Evolutionary conservation across 139 green algal genomes (phyloP), one percentile per base, ranked within the genome.

Genomic region (Prasinococcaceae sp.): DNA sequence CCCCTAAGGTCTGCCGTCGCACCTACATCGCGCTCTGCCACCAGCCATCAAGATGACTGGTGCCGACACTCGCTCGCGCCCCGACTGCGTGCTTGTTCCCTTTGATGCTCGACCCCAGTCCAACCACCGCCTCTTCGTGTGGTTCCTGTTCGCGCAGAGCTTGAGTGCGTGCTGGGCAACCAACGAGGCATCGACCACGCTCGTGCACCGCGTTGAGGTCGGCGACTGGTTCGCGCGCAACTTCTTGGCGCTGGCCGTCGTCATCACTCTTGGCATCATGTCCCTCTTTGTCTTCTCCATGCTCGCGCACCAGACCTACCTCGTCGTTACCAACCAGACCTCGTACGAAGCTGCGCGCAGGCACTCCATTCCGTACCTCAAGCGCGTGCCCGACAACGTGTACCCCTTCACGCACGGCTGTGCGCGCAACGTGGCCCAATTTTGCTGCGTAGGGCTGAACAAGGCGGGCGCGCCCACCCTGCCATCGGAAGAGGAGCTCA

Each of bases 61-160:
- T 57, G 45, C 39, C 25, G 8, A 36, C 22, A 24, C 35, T 57
- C 33, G 29, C 39, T 57, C 17, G 35, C 33, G 32, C 20, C 49
- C 35, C 30, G 20, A 47, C 27, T 20, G 27, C 27, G 25, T 14
- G 17, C 45, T 16, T 53, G 33, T 41, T 41, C 33, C 33, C 14
- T 41, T 41, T 12, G 12, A 41, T 41, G 12, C 33, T 41, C 14
- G n/a, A n/a, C n/a, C n/a, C n/a, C n/a, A n/a, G n/a, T n/a, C n/a
- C n/a, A 41, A 14, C 61, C 61, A 78, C 44, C 58, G 58, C 33
- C 17, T 58, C n/a, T 74, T 74, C 30, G 17, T 46, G 40, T 47
- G n/a, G 40, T 23, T 14, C 10, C 40, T 47, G 12, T 17, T 14
- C 16, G 40, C 16, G 40, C 40, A 47, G n/a, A 47, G 6, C 40